Conservation (phyloP, 176 grass and related monocot genomes). For the Oryza meyeriana region DNA sequence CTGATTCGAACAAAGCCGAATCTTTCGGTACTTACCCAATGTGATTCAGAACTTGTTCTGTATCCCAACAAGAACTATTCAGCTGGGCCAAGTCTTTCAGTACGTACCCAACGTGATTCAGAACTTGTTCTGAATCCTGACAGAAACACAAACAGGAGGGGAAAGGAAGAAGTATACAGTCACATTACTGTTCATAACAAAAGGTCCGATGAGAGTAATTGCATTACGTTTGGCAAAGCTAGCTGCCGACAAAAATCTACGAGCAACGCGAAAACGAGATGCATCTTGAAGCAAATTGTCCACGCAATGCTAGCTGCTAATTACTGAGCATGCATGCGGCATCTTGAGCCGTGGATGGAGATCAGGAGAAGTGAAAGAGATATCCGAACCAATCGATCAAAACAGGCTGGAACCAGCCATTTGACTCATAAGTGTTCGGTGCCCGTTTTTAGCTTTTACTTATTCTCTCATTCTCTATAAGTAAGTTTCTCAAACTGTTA, state of each 20-base stretch:
- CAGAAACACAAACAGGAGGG: not conserved
- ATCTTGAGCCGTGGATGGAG: not conserved
- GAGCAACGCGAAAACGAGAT: not conserved
- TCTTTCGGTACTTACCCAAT: too few species aligned
- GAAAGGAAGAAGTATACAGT: not conserved
- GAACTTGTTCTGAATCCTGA: slow-evolving; percentile 79
- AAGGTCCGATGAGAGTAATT: not conserved
- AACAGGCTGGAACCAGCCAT: not conserved
- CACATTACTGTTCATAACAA: too few species aligned
- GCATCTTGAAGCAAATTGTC: not conserved
- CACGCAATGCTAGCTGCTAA: not conserved
- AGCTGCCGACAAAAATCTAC: too few species aligned
- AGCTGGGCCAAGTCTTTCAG: slow-evolving; percentile 68
- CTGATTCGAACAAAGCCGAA: too few species aligned
- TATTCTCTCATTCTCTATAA: too few species aligned
- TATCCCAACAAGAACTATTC: too few species aligned
- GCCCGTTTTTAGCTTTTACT: too few species aligned
- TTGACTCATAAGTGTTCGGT: too few species aligned
- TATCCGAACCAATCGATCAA: not conserved
- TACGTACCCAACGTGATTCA: slow-evolving; percentile 82
- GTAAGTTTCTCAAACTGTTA: too few species aligned
- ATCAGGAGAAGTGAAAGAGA: not conserved
- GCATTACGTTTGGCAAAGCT: not conserved
- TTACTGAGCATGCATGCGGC: not conserved
- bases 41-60: too few species aligned